Evolutionary conservation across 768 basidiomycete species (phyloP).

Genomic region (Tephrocybe sp.): DNA sequence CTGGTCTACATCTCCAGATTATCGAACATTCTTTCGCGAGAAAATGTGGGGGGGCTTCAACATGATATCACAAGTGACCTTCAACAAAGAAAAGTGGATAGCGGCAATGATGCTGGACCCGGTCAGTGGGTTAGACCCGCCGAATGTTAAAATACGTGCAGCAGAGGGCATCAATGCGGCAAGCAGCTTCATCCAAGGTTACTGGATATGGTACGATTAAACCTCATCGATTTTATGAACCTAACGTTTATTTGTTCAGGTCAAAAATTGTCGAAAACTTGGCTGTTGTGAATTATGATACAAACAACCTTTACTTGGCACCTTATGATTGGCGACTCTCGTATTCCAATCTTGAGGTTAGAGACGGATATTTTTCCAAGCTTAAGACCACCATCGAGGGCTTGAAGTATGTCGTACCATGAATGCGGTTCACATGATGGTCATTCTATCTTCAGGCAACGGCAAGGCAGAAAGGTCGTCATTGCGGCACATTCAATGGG

Average conservation of each 20-base stretch:
- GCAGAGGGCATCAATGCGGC: slow-evolving; percentile 92
- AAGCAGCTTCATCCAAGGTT: slow-evolving; percentile 82
- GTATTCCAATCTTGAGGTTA: slow-evolving; percentile 86
- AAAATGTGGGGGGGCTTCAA: slow-evolving; percentile 77
- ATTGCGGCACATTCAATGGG: slow-evolving; percentile 89
- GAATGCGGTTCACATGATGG: too few species aligned
- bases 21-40: slow-evolving; percentile 89
- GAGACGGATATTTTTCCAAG: slow-evolving; percentile 85
- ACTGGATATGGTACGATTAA: slow-evolving; percentile 97
- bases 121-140: slow-evolving; percentile 86
- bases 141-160: slow-evolving; percentile 81
- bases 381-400: slow-evolving; percentile 81
- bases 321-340: slow-evolving; percentile 92
- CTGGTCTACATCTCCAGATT: slow-evolving; percentile 87
- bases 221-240: too few species aligned
- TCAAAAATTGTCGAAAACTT: slow-evolving; percentile 93
- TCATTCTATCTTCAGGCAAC: slow-evolving; percentile 41
- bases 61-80: slow-evolving; percentile 80
- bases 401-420: slow-evolving; percentile 55
- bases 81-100: slow-evolving; percentile 89
- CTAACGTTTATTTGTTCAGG: slow-evolving; percentile 36
- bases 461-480: slow-evolving; percentile 76
- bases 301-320: slow-evolving; percentile 80
- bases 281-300: slow-evolving; percentile 90
- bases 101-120: slow-evolving; percentile 88